Conservation (phyloP, 2,329 filamentous ascomycete genomes). For the Aureobasidium zeae region DNA sequence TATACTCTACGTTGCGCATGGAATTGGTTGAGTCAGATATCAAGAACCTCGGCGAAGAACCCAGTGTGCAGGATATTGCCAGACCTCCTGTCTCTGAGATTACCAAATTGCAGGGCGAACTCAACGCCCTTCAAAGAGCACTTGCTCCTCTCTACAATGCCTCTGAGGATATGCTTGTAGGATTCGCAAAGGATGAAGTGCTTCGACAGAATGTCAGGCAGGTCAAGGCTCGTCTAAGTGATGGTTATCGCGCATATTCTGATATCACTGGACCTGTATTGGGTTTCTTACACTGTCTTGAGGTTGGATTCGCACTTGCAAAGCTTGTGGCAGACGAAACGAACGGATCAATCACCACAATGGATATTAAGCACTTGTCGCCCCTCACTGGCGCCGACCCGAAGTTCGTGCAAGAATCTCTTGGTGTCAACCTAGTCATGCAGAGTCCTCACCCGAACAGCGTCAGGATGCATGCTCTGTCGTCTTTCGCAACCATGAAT, state of each 20-base stretch:
- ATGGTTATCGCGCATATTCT: constrained; percentile 68
- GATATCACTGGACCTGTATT: constrained; percentile 73
- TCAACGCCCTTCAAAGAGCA: constrained; percentile 34
- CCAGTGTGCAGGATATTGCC: constrained; percentile 58
- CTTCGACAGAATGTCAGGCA: constrained; percentile 37
- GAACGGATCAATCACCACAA: neutral
- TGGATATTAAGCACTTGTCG: neutral
- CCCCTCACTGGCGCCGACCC: constrained; percentile 14
- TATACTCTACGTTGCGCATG: constrained; percentile 57
- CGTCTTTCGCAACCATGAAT: constrained; percentile 9
- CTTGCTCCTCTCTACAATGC: constrained; percentile 9
- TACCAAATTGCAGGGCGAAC: constrained; percentile 67
- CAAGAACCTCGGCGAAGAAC: constrained; percentile 56
- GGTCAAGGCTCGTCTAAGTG: constrained; percentile 59
- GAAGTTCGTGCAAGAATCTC: neutral
- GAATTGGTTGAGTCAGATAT: constrained; percentile 43
- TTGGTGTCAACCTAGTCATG: constrained; percentile 6
- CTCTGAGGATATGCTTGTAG: neutral
- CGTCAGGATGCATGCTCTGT: constrained; percentile 10
- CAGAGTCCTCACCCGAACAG: constrained; percentile 8
- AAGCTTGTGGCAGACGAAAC: neutral
- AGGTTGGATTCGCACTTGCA: constrained; percentile 46
- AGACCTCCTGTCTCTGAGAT: constrained; percentile 62
- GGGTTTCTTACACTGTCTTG: constrained; percentile 69
- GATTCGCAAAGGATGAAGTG: constrained; percentile 12